Base-by-base conservation (phyloP, 768 basidiomycete species). In the Tephrocybe rancida region DNA sequence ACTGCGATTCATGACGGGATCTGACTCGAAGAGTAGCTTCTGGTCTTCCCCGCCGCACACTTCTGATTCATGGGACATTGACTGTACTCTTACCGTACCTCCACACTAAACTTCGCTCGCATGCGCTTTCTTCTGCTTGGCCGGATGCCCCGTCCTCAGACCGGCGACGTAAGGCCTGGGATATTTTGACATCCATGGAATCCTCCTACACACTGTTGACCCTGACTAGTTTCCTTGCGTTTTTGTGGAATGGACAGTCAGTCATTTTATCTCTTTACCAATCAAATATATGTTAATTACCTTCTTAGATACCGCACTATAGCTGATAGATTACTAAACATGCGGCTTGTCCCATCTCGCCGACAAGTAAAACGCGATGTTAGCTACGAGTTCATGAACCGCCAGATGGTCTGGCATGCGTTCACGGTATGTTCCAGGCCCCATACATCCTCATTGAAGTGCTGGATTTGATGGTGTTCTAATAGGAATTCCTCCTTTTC, bases 371-470 rank as follows among this genome's bases (percentile, higher is more conserved):
- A 83, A 56, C 84, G 90, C 16, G 88, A 95, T 61, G 90, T 98
- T 46, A 96, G 92, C 64, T 99, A 97, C 70, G 97, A 98, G 65
- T 98, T 95, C 64, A 96, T 98, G 92, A 98, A 98, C 63, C 90
- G 97, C 60, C 96, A 98, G 69, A 91, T 99, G 82, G 97, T 99
- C 50, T 99, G 97, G 97, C 92, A 95, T 66, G 92, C 94, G 0
- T 96, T 98, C 69, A 98, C 97, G 6, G 96, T 96, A 64, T 50
- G 91, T 72, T 21, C 32, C 27, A 8, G 18, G 9, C n/a, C 21
- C 22, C 30, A 19, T 38, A 30, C 43, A n/a, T n/a, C 16, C 45
- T 51, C 38, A 54, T 56, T 42, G 58, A n/a, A n/a, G n/a, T n/a
- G n/a, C n/a, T n/a, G n/a, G n/a, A n/a, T n/a, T 45, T 21, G 8